Base-by-base conservation (phyloP, 345 rosid genomes). In the Rubroshorea leprosula region DNA sequence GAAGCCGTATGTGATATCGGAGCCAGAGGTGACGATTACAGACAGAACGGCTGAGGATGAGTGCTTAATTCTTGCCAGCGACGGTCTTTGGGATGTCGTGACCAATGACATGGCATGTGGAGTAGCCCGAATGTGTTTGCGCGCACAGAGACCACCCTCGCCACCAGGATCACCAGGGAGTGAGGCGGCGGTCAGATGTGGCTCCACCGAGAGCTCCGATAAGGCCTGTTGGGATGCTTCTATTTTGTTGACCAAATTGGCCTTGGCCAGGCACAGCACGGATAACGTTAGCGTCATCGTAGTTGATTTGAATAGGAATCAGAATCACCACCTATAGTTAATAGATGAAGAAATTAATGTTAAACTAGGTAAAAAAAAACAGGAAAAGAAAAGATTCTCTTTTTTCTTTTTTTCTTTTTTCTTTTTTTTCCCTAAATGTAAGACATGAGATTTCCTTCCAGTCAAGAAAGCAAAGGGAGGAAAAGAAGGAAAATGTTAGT, bases 281-380 rank as follows among this genome's bases (percentile, higher is more conserved):
- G 98, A 92, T 67, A 92, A 92, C 63, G 84, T 92, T 10, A 92
- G 95, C 60, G 93, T 86, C 3, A 82, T 92, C 0, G 98, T 92
- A 2, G 78, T 88, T 23, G 96, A 89, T 78, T 71, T 92, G 73
- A 79, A 81, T 64, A 83, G 66, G 51, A 64, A 72, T 14, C 64
- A 56, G 26, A n/a, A n/a, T n/a, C n/a, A n/a, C n/a, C 65, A 6
- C 5, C 60, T 0, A 16, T 18, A 23, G 23, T 22, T 29, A 39
- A 23, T 4, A 5, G 14, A 6, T 26, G 21, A 9, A 59, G 58
- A 48, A 58, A 47, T 70, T 68, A 49, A 7, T 52, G 17, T 26
- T 19, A 4, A 12, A 12, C 9, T 7, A 5, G 0, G 25, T n/a
- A 17, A 27, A 4, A 2, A 2, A 44, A 8, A 18, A 14, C 43